Percentiles rank a stretch among this genome's conserved stretches.
These are phyloP conservation scores for Gymnopus androsaceus DNA, from an alignment of 1,284 basidiomycete species.

Conservation along the genomic window DNA sequence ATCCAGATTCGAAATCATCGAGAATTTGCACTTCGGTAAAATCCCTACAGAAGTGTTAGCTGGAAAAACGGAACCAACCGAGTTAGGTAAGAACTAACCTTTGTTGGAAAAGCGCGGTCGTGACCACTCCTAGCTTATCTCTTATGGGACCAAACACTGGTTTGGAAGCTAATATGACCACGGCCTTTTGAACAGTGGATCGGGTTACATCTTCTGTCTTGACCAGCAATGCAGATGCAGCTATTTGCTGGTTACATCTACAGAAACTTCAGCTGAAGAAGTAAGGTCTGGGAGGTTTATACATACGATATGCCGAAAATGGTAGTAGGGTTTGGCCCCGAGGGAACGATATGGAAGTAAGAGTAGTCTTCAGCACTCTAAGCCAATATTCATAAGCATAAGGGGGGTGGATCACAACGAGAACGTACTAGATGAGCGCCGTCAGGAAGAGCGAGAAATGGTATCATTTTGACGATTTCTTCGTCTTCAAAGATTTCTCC, in stretches of 20 bases:
- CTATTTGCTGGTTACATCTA: constrained; percentile 95
- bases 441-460: constrained; percentile 97
- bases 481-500: constrained; percentile 79
- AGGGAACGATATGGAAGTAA: constrained; percentile 87
- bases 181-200: constrained; percentile 96
- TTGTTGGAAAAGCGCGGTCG: constrained; percentile 87
- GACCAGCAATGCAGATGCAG: constrained; percentile 77
- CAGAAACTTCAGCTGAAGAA: constrained; percentile 13
- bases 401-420: not conserved
- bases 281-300: constrained; percentile 6
- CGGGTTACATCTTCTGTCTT: constrained; percentile 89
- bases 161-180: constrained; percentile 90
- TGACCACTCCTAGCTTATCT: constrained; percentile 96
- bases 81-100: constrained; percentile 38
- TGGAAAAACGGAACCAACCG: not conserved
- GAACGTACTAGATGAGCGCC: constrained; percentile 84
- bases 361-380: constrained; percentile 95
- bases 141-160: constrained; percentile 88
- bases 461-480: constrained; percentile 80
- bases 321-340: constrained; percentile 72
- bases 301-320: constrained; percentile 92
- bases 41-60: constrained; percentile 51
- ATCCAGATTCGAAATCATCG: constrained; percentile 76
- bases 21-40: constrained; percentile 84
- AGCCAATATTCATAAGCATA: constrained; percentile 2